phyloP scores from a whole-genome alignment of 2,329 filamentous ascomycete genomes.

The Keithomyces neogunnii region DNA sequence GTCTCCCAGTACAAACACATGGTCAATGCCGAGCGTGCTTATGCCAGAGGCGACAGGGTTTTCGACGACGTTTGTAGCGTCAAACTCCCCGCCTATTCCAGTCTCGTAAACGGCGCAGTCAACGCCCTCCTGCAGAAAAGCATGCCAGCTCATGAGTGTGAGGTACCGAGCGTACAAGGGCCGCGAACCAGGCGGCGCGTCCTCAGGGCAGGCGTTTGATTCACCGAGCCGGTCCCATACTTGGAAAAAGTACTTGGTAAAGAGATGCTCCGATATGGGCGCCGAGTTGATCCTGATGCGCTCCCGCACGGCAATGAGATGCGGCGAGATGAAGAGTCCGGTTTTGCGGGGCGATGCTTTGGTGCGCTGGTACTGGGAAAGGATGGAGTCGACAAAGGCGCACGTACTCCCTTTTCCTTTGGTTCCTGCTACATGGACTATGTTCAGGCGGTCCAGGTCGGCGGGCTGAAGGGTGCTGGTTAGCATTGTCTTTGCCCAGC shows the following conservation, averaged over 20 bases:
- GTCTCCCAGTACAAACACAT: conserved; percentile 53
- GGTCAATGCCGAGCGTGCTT: conserved; percentile 60
- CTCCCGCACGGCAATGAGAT: conserved; percentile 59
- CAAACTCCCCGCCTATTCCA: conserved; percentile 59
- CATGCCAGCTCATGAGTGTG: conserved; percentile 58
- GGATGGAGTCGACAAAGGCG: conserved; percentile 56
- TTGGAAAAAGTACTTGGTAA: conserved; percentile 59
- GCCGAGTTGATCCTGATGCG: conserved; percentile 54
- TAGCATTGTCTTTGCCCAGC: not conserved
- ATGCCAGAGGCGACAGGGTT: conserved; percentile 51
- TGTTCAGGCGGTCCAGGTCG: conserved; percentile 53
- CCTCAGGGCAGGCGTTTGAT: conserved; percentile 22
- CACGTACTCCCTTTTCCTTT: conserved; percentile 71
- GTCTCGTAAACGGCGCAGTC: conserved; percentile 58
- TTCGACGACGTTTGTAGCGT: conserved; percentile 59
- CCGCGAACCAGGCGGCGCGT: conserved; percentile 29
- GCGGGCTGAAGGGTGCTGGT: conserved; percentile 17
- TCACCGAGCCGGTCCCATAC: conserved; percentile 51
- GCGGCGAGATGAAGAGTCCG: conserved; percentile 62
- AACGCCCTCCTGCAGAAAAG: conserved; percentile 55
- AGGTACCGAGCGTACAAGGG: conserved; percentile 54
- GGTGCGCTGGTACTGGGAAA: conserved; percentile 38
- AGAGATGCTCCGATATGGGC: conserved; percentile 49
- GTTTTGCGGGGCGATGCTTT: conserved; percentile 31
- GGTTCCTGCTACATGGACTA: conserved; percentile 65